A percentile compares a stretch with the other conserved stretches of the same genome.
Conservation (phyloP, 1,284 basidiomycete genomes). For the Rhodotorula sp. region DNA sequence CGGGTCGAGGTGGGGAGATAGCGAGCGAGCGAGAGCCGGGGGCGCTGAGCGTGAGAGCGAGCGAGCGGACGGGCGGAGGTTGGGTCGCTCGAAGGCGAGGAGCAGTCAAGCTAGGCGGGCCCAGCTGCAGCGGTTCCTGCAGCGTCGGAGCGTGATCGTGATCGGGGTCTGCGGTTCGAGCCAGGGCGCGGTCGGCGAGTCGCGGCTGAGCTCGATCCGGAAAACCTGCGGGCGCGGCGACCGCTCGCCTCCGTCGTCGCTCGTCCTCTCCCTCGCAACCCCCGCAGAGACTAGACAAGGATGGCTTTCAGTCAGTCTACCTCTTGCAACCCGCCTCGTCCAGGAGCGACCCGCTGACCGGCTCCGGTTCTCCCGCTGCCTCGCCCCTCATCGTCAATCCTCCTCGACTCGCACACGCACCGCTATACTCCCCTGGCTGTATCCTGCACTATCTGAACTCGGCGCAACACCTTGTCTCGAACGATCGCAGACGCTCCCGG, state of each 20-base stretch:
- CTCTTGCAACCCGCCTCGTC: not conserved
- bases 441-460: not conserved
- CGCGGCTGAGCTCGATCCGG: no score
- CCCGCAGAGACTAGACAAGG: not conserved
- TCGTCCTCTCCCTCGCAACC: not conserved
- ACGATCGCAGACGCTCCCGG: slow-evolving; percentile 27
- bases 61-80: no score
- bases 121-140: no score
- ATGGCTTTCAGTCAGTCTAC: slow-evolving; percentile 23
- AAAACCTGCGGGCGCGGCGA: not conserved
- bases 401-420: not conserved
- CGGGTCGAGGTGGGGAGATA: not conserved
- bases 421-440: not conserved
- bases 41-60: no score
- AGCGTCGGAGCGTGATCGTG: no score
- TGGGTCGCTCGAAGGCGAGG: no score
- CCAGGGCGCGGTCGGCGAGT: no score
- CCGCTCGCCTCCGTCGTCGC: not conserved
- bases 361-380: not conserved
- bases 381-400: not conserved
- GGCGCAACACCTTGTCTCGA: not conserved
- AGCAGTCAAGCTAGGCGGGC: not conserved
- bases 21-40: not conserved
- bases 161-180: no score
- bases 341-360: not conserved